These are phyloP conservation scores for Hyparrhenia diplandra DNA, from an alignment of 176 grass and related monocot species.

Conservation along the genomic window DNA sequence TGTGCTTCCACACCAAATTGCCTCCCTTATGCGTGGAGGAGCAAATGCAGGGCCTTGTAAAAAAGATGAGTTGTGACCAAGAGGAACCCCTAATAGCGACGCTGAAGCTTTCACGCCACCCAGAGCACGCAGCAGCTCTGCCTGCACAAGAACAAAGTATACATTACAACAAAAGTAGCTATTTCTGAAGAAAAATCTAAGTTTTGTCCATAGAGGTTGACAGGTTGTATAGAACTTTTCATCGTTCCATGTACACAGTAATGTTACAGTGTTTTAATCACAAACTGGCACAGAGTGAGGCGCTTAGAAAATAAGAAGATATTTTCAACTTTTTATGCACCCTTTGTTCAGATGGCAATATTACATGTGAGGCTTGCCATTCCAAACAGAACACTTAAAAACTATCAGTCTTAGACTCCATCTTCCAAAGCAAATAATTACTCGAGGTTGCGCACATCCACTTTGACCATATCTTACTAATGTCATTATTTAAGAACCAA, in stretches of 20 bases:
- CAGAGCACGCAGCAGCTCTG: slow-evolving; percentile 72
- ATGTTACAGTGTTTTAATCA: background rate
- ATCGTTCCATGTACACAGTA: background rate
- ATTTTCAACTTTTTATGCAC: background rate
- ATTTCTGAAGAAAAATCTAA: background rate
- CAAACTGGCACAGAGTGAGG: background rate
- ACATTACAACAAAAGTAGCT: background rate
- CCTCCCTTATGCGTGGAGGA: slow-evolving; percentile 91
- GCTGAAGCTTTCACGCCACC: slow-evolving; percentile 72
- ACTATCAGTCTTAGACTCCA: background rate
- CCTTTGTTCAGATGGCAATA: background rate
- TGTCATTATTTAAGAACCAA: background rate
- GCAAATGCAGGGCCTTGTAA: slow-evolving; percentile 97
- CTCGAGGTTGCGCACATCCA: background rate
- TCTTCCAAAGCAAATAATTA: background rate
- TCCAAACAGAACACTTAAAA: background rate
- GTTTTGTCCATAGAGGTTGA: background rate
- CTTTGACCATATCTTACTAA: background rate
- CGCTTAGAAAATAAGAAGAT: background rate
- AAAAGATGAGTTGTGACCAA: slow-evolving; percentile 98
- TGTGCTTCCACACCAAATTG: slow-evolving; percentile 99
- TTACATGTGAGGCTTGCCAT: background rate
- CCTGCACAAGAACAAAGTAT: slow-evolving; percentile 38
- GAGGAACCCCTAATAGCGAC: slow-evolving; percentile 75
- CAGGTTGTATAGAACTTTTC: background rate